These are phyloP conservation scores for Niebla homalea DNA, from an alignment of 495 filamentous ascomycete genomes.

Conservation along the genomic window DNA sequence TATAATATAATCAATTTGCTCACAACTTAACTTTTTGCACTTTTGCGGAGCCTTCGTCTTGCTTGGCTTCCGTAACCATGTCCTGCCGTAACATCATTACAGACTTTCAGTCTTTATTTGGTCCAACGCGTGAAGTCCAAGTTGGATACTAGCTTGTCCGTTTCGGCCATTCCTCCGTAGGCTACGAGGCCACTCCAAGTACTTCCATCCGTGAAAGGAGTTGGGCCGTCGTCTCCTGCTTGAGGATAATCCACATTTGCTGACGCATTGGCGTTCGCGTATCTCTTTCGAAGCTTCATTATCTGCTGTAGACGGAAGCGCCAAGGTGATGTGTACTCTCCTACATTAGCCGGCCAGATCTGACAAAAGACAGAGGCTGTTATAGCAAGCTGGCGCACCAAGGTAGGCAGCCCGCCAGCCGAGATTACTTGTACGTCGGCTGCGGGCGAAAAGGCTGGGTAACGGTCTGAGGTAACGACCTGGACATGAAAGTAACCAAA, in stretches of 20 bases:
- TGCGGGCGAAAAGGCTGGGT: slow-evolving; percentile 75
- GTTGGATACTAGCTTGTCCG: slow-evolving; percentile 38
- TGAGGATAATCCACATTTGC: slow-evolving; percentile 14
- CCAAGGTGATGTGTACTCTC: slow-evolving; percentile 84
- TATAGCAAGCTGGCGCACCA: slow-evolving; percentile 79
- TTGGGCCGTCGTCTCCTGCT: slow-evolving; percentile 5
- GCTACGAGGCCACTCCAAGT: slow-evolving; percentile 22
- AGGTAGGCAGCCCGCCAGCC: slow-evolving; percentile 63
- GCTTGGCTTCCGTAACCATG: neutral
- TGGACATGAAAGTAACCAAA: slow-evolving; percentile 63
- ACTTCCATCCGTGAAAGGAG: slow-evolving; percentile 13
- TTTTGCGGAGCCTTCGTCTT: neutral
- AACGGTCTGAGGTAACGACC: slow-evolving; percentile 68
- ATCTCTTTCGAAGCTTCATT: slow-evolving; percentile 57
- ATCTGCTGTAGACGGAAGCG: slow-evolving; percentile 76
- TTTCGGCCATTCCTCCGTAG: slow-evolving; percentile 35
- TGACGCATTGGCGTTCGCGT: slow-evolving; percentile 16
- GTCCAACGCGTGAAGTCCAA: slow-evolving; percentile 51
- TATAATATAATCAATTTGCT: too few relatives aligned
- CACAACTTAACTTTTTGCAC: too few relatives aligned
- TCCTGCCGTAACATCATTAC: neutral
- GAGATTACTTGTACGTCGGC: slow-evolving; percentile 77
- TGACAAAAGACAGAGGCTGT: slow-evolving; percentile 87
- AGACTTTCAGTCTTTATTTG: neutral
- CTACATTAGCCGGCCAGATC: slow-evolving; percentile 69